Evolutionary conservation across 495 filamentous ascomycete genomes (phyloP).

Genomic region (Tuber aestivum): DNA sequence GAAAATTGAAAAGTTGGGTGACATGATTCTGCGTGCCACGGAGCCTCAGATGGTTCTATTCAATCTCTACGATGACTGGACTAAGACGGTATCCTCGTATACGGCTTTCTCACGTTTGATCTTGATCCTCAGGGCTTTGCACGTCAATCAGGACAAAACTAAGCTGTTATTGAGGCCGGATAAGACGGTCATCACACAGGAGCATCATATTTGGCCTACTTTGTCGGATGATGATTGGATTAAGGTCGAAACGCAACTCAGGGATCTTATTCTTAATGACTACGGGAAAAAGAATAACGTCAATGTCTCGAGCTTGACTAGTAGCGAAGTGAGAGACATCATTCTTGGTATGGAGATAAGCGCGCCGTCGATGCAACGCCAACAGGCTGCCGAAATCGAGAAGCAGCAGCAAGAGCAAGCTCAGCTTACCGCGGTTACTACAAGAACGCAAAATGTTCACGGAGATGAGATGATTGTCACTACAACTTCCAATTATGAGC

Average conservation of each 20-base stretch:
- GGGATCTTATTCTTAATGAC: slow-evolving; percentile 94
- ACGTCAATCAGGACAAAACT: slow-evolving; percentile 97
- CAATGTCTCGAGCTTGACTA: slow-evolving; percentile 93
- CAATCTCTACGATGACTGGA: slow-evolving; percentile 98
- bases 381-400: slow-evolving; percentile 98
- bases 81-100: slow-evolving; percentile 97
- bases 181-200: slow-evolving; percentile 96
- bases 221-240: slow-evolving; percentile 97
- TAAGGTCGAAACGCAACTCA: slow-evolving; percentile 92
- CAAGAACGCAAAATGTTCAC: slow-evolving; percentile 95
- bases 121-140: slow-evolving; percentile 87
- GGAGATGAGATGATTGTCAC: slow-evolving; percentile 98
- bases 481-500: slow-evolving; percentile 93
- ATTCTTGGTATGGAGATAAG: slow-evolving; percentile 99
- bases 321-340: slow-evolving; percentile 94
- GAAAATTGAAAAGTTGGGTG: slow-evolving; percentile 98
- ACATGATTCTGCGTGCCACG: slow-evolving; percentile 97
- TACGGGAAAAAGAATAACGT: slow-evolving; percentile 99
- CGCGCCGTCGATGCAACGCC: slow-evolving; percentile 94
- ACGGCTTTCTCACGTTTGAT: slow-evolving; percentile 96
- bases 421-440: slow-evolving; percentile 94
- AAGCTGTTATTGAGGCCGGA: slow-evolving; percentile 96
- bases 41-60: slow-evolving; percentile 99
- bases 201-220: slow-evolving; percentile 98
- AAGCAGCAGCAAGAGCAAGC: slow-evolving; percentile 96